phyloP scores from a whole-genome alignment of 495 filamentous ascomycete species.

The Cercophora samala region DNA sequence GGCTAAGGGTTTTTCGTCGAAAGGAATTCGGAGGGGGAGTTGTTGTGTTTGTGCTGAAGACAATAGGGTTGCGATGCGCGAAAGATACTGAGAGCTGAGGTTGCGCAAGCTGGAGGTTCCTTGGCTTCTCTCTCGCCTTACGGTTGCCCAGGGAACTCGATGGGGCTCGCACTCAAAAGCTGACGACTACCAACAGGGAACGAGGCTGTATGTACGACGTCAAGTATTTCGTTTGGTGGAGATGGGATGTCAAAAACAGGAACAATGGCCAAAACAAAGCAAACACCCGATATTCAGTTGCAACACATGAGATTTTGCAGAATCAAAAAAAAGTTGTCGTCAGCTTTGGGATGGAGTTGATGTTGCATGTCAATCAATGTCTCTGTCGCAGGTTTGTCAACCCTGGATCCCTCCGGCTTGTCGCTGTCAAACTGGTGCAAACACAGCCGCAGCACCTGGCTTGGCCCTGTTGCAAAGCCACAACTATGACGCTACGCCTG shows the following conservation, averaged over 20 bases:
- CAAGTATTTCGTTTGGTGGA: not conserved
- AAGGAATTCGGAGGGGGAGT: not conserved
- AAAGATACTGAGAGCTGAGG: not conserved
- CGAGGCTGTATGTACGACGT: not conserved
- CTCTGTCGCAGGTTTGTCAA: not conserved
- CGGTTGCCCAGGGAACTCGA: slow-evolving; percentile 6
- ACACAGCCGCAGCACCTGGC: slow-evolving; percentile 11
- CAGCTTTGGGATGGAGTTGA: not conserved
- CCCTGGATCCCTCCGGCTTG: slow-evolving; percentile 14
- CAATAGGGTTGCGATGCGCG: not conserved
- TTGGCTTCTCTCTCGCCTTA: not conserved
- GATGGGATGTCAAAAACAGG: not conserved
- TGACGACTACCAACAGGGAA: not conserved
- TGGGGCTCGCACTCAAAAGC: not conserved
- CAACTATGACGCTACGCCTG: slow-evolving; percentile 13
- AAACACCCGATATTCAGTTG: not conserved
- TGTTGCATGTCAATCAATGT: not conserved
- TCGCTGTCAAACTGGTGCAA: slow-evolving; percentile 5
- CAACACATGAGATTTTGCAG: not conserved
- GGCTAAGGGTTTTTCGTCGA: not conserved
- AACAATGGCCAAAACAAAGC: not conserved
- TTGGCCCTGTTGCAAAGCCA: slow-evolving; percentile 15
- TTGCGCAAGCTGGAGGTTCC: not conserved
- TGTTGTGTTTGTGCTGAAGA: not conserved
- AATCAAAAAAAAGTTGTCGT: not conserved